phyloP scores from a whole-genome alignment of 148 eudicot species.

The Salicornia ramosissima region DNA sequence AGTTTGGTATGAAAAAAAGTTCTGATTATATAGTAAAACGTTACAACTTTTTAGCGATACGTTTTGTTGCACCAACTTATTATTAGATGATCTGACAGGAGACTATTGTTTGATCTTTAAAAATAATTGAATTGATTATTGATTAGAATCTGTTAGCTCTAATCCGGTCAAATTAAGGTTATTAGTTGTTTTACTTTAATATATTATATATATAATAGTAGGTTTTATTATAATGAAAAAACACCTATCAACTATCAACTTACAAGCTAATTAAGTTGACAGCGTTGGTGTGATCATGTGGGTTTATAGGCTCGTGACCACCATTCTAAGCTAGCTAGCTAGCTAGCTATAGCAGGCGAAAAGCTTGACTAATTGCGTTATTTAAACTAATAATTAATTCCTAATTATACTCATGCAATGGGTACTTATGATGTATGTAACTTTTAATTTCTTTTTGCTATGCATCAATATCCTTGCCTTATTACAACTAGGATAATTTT shows the following conservation, averaged over 20 bases:
- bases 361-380: background rate
- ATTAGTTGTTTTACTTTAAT: background rate
- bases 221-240: background rate
- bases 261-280: slow-evolving; percentile 3
- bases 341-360: background rate
- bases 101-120: too few species aligned
- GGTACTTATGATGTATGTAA: slow-evolving; percentile 12
- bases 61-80: too few species aligned
- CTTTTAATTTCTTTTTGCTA: background rate
- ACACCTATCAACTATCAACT: background rate
- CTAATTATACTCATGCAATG: slow-evolving; percentile 14
- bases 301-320: slow-evolving; percentile 15
- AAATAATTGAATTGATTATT: background rate
- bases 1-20: too few species aligned
- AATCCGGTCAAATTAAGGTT: slow-evolving; percentile 24
- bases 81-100: too few species aligned
- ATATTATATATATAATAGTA: background rate
- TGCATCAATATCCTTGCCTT: too few species aligned
- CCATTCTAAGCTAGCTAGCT: background rate
- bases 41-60: too few species aligned
- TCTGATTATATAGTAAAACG: too few species aligned
- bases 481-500: too few species aligned
- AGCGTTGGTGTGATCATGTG: slow-evolving; percentile 17
- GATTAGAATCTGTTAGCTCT: background rate
- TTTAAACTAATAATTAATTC: background rate